Evolutionary conservation across 768 basidiomycete genomes (phyloP), one percentile per base, ranked within the genome.

Genomic region (Lentinus brumalis): DNA sequence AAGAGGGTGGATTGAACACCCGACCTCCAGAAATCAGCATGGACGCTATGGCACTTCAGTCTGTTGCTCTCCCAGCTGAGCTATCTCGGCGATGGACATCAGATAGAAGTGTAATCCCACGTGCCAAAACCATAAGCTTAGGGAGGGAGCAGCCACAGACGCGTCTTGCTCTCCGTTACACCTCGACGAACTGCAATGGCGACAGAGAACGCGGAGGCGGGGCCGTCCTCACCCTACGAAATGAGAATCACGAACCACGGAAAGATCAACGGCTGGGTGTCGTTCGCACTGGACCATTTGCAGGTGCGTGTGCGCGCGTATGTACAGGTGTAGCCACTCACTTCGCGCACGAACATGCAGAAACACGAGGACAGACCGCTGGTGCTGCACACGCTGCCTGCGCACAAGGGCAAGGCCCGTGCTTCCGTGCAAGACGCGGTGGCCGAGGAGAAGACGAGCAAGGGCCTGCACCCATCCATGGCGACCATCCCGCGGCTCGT

Each of bases 401-500:
- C 72, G 4, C 50, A 57, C n/a, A 62, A 58, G 50, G 50, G 16
- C 11, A 61, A 61, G 35, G 8, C 14, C 6, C 56, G 40, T 14
- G 31, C 62, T n/a, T 31, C 4, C 10, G 31, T 9, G 31, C 50
- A 39, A 31, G 15, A 5, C 10, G 50, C 39, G 18, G 39, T 14
- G 16, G n/a, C 10, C 7, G 38, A 49, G 10, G 44, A 7, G 35
- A 14, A 50, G 26, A 29, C 26, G 12, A 40, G 49, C 3, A 53
- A 21, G 68, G 35, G 68, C 73, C 49, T 74, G 73, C 3, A 69
- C 71, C 15, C 77, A 3, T 79, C 83, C 0, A 73, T 76, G 39
- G 65, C 74, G 0, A 70, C 76, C 8, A 79, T 85, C 5, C 85
- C 91, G 0, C 83, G 88, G 0, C 79, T 96, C 8, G 78, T 95